A percentile compares a stretch with the other conserved stretches of the same genome.
Conservation (phyloP, 768 basidiomycete species). For the Candolleomyces aberdarensis region DNA sequence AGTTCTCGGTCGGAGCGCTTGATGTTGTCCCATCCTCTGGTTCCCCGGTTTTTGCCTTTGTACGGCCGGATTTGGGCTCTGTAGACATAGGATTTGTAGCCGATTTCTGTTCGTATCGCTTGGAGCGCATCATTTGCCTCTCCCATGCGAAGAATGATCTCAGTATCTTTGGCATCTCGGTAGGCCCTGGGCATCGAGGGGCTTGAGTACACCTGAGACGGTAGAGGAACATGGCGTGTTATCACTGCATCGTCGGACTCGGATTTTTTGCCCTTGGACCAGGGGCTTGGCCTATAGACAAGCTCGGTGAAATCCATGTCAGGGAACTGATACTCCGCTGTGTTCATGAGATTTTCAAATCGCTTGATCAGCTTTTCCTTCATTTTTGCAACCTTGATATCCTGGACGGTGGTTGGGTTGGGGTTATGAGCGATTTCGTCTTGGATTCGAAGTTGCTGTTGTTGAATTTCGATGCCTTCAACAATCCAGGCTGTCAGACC, state of each 20-base stretch:
- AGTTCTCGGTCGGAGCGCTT: background rate
- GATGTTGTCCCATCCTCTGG: background rate
- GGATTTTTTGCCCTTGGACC: background rate
- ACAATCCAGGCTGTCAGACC: no score
- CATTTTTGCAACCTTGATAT: background rate
- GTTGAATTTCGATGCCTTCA: no score
- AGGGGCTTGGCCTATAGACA: no score
- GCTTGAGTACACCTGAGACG: background rate
- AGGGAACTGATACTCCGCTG: background rate
- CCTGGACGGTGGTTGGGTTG: background rate
- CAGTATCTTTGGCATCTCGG: no score
- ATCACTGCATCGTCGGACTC: background rate
- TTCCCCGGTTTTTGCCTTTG: no score
- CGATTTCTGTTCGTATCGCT: no score
- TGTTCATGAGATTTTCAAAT: background rate
- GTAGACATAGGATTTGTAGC: no score
- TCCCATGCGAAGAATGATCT: no score
- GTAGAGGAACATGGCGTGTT: background rate
- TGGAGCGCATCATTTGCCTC: no score
- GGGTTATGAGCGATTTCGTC: background rate
- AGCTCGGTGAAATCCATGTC: background rate
- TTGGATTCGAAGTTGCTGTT: no score
- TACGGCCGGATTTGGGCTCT: no score
- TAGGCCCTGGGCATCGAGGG: no score
- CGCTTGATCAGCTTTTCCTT: background rate